Conservation (phyloP, 1,139 yeast genomes). For the Kodamaea sp. region DNA sequence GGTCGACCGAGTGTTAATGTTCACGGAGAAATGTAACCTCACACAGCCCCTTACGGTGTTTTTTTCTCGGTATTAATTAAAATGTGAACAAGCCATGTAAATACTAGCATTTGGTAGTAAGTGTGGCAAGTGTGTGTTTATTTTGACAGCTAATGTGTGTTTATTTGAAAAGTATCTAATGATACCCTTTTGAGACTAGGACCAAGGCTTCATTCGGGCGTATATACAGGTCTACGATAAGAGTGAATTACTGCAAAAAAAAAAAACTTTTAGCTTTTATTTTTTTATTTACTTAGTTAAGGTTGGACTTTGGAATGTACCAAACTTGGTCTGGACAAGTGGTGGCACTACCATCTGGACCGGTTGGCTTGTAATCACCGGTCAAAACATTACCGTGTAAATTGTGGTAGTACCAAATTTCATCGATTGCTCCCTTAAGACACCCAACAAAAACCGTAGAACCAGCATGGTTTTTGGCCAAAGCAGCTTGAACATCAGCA, state of each 20-base stretch:
- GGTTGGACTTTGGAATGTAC: slow-evolving; percentile 29
- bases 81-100: no score
- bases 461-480: slow-evolving; percentile 26
- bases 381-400: slow-evolving; percentile 36
- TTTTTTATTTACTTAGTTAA: not conserved
- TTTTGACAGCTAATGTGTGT: no score
- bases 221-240: not conserved
- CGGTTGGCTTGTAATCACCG: slow-evolving; percentile 32
- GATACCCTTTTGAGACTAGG: no score
- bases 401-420: slow-evolving; percentile 39
- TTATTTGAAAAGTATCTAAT: no score
- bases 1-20: no score
- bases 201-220: no score
- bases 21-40: no score
- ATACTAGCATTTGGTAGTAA: no score
- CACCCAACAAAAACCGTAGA: slow-evolving; percentile 37
- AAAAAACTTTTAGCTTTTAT: no score
- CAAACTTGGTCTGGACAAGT: slow-evolving; percentile 30
- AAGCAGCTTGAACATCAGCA: slow-evolving; percentile 31
- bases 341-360: slow-evolving; percentile 27
- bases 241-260: not conserved
- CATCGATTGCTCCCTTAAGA: slow-evolving; percentile 30
- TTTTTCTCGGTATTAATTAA: no score
- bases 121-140: no score
- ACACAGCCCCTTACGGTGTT: no score